Evolutionary conservation across 2,329 filamentous ascomycete genomes (phyloP), one percentile per base, ranked within the genome.

Genomic region (Lachnellula cervina): DNA sequence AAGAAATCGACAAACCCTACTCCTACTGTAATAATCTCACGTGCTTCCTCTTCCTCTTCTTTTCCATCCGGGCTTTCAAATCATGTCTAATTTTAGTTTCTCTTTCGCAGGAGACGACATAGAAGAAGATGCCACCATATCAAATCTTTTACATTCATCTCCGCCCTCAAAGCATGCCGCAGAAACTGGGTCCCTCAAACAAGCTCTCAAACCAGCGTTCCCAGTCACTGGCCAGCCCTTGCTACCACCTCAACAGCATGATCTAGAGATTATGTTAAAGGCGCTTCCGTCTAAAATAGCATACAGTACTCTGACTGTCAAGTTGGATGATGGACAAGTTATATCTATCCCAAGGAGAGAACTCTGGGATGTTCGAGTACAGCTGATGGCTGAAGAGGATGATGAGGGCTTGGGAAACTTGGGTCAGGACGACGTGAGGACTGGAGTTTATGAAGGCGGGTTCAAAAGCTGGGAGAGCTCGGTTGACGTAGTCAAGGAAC

Each of bases 401-500:
- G 74, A 80, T 52, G 66, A 72, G 6, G 71, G 72, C 23, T 68
- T 79, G 25, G 79, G 80, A 7, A 73, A 74, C 1, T 74, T 90
- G 37, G 85, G 83, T 40, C 78, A 80, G 59, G 84, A 88, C 60
- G 89, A 94, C 71, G 85, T 94, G 61, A 87, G 84, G 70, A 88
- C 88, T 54, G 89, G 89, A 51, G 82, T 93, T 57, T 94, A 94
- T 72, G 89, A 94, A 73, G 89, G 89, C 55, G 89, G 89, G 23
- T 91, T 93, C 75, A 94, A 94, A 75, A 92, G 87, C 66, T 94
- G 89, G 89, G 89, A 94, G 74, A 92, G 89, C 72, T 90, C 87
- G 57, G 77, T 91, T 51, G 89, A 94, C 69, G 76, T 94, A 17
- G 87, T 89, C 50, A 88, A 84, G 67, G 82, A 87, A 19, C 66